Evolutionary conservation across 129 eudicot genomes (phyloP).

Genomic region (Rutidosis leptorrhynchoides): DNA sequence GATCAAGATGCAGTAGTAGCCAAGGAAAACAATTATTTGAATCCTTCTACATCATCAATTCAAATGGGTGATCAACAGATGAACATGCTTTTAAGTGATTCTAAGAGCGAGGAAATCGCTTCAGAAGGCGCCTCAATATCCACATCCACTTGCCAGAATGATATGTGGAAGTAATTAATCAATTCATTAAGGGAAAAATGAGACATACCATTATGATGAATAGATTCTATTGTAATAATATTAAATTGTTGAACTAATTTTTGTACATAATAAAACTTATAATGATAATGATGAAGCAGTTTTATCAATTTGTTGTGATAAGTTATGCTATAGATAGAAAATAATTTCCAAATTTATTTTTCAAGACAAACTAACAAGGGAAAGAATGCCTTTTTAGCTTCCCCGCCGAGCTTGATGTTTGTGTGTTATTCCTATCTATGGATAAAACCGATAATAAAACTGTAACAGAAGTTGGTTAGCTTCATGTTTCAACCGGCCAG

Average conservation of each 20-base stretch:
- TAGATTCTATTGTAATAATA: slow-evolving; percentile 28
- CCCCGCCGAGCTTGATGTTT: neutral
- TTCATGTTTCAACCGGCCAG: neutral
- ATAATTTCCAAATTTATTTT: slow-evolving; percentile 8
- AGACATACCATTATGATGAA: slow-evolving; percentile 26
- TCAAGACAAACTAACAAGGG: slow-evolving; percentile 8
- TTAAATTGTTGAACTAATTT: slow-evolving; percentile 33
- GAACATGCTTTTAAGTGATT: slow-evolving; percentile 40
- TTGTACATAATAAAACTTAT: slow-evolving; percentile 34
- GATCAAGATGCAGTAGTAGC: slow-evolving; percentile 29
- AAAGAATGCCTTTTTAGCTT: neutral
- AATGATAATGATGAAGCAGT: slow-evolving; percentile 26
- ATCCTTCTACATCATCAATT: slow-evolving; percentile 22
- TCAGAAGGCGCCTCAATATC: slow-evolving; percentile 46
- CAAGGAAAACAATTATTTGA: slow-evolving; percentile 28
- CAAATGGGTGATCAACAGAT: slow-evolving; percentile 44
- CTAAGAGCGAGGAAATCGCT: slow-evolving; percentile 41
- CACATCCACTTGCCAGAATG: slow-evolving; percentile 43
- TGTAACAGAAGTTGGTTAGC: neutral
- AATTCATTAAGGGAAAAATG: slow-evolving; percentile 15
- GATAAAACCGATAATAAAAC: neutral
- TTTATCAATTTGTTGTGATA: slow-evolving; percentile 29
- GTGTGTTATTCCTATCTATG: neutral
- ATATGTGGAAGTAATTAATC: slow-evolving; percentile 44
- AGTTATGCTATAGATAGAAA: slow-evolving; percentile 9